Percentiles rank a stretch among this genome's conserved stretches.
Evolutionary conservation across 306 rosid genomes (phyloP).

Genomic region (Gillenia trifoliata): DNA sequence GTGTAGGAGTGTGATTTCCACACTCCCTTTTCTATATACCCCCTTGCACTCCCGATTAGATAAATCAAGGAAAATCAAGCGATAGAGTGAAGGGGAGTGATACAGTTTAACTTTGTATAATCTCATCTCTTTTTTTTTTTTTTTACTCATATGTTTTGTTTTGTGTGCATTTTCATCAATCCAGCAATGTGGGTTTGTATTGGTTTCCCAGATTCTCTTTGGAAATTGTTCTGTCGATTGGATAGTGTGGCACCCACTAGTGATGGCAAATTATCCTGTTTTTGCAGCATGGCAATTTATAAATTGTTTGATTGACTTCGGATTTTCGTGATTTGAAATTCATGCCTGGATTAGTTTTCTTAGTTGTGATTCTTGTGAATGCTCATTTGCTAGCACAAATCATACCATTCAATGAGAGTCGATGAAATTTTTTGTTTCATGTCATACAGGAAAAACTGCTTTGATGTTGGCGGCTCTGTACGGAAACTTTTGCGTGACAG

Average conservation of each 20-base stretch:
- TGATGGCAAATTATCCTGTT: background rate
- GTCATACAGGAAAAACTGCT: constrained; percentile 77
- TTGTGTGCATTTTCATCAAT: background rate
- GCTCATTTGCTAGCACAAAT: background rate
- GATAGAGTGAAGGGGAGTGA: background rate
- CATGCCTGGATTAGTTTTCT: background rate
- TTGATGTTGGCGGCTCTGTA: constrained; percentile 88
- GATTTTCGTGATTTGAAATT: background rate
- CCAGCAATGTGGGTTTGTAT: background rate
- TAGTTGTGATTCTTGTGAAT: background rate
- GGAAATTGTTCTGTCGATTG: background rate
- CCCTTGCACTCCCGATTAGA: background rate
- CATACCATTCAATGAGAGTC: background rate
- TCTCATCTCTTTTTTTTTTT: background rate
- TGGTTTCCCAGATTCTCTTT: background rate
- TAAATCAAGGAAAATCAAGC: background rate
- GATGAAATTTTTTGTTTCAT: constrained; percentile 10
- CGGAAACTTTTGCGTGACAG: constrained; percentile 64
- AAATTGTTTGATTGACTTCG: background rate
- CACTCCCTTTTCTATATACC: background rate
- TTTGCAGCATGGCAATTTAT: background rate
- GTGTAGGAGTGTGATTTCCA: background rate
- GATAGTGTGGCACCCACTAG: background rate
- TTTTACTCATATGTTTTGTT: background rate
- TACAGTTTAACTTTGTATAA: no score